phyloP scores from a whole-genome alignment of 179 eudicot species.

The Spergularia azorica region DNA sequence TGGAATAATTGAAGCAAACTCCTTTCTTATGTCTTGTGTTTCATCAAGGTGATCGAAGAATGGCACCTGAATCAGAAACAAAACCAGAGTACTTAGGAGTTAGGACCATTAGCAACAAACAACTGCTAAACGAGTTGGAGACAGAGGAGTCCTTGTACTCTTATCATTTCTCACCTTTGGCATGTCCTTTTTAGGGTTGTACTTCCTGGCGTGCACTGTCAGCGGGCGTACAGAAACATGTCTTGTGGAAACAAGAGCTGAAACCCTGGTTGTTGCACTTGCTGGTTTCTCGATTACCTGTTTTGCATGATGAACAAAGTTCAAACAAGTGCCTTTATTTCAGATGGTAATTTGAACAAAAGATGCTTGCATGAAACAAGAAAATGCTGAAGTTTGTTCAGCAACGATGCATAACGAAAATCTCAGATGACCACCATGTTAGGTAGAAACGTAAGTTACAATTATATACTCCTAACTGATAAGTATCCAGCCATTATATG shows the following conservation, averaged over 20 bases:
- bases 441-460: not conserved
- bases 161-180: constrained; percentile 42
- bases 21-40: constrained; percentile 23
- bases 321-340: not conserved
- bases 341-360: too few species aligned
- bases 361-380: too few species aligned
- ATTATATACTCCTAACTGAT: not conserved
- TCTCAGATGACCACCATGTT: not conserved
- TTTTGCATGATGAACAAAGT: constrained; percentile 18
- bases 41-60: constrained; percentile 41
- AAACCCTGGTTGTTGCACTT: constrained; percentile 21
- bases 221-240: constrained; percentile 37
- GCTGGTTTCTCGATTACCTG: constrained; percentile 52
- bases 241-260: constrained; percentile 39
- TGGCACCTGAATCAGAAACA: constrained; percentile 36
- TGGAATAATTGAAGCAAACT: constrained; percentile 27
- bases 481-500: not conserved
- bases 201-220: constrained; percentile 39
- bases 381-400: too few species aligned
- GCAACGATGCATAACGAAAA: not conserved
- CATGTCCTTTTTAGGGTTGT: constrained; percentile 39
- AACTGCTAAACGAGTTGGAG: not conserved
- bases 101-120: not conserved
- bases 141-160: not conserved
- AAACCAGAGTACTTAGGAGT: not conserved